phyloP scores from a whole-genome alignment of 1,139 yeast genomes.

The Pichia kudriavzevii region DNA sequence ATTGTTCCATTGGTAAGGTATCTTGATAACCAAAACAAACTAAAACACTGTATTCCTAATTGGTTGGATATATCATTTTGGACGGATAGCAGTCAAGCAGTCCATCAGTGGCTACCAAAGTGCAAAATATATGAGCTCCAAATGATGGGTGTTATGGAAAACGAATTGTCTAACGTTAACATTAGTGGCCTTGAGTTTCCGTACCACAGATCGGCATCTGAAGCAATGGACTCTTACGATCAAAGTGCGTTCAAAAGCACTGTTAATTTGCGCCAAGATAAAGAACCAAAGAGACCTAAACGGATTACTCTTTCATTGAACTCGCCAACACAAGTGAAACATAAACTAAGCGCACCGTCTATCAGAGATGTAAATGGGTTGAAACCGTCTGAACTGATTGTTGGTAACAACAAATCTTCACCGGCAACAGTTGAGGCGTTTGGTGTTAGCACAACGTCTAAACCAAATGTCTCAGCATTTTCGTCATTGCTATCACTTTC shows the following conservation, averaged over 20 bases:
- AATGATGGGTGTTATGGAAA: slow-evolving; percentile 98
- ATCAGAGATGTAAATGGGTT: slow-evolving; percentile 13
- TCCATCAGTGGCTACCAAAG: slow-evolving; percentile 78
- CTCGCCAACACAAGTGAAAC: background rate
- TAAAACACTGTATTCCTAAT: slow-evolving; percentile 78
- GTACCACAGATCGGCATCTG: slow-evolving; percentile 30
- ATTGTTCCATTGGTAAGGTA: slow-evolving; percentile 84
- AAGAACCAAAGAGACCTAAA: background rate
- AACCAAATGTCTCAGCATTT: slow-evolving; percentile 29
- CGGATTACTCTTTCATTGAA: background rate
- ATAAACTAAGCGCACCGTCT: too few relatives aligned
- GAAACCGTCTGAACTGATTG: slow-evolving; percentile 20
- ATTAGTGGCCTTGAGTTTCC: slow-evolving; percentile 43
- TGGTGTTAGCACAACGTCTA: slow-evolving; percentile 28
- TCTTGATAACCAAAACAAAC: slow-evolving; percentile 42
- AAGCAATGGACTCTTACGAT: slow-evolving; percentile 58
- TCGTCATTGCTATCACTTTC: slow-evolving; percentile 26
- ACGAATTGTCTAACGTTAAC: slow-evolving; percentile 61
- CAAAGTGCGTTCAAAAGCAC: slow-evolving; percentile 42
- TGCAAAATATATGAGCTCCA: slow-evolving; percentile 92
- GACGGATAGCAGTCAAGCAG: slow-evolving; percentile 45
- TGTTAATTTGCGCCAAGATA: too few relatives aligned
- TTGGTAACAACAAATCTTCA: slow-evolving; percentile 19
- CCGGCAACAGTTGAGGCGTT: slow-evolving; percentile 27
- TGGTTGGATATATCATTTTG: slow-evolving; percentile 94